phyloP scores from a whole-genome alignment of 129 eudicot species.

The Glebionis coronaria region DNA sequence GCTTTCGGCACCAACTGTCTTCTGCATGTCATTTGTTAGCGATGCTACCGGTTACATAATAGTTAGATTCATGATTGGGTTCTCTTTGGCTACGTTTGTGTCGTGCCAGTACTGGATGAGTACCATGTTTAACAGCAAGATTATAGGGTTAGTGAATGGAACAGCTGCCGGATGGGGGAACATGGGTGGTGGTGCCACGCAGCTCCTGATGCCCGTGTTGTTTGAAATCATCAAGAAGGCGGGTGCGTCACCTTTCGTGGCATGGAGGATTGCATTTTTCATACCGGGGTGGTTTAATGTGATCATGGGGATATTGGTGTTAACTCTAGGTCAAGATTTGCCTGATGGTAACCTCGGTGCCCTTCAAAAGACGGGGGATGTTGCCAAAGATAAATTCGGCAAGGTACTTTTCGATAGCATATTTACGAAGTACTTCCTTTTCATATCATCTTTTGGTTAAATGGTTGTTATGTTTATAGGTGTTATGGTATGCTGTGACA shows the following conservation, averaged over 20 bases:
- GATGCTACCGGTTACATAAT: constrained; percentile 56
- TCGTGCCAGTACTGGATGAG: constrained; percentile 87
- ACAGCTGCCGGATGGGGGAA: constrained; percentile 94
- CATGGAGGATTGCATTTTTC: constrained; percentile 79
- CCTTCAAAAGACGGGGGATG: constrained; percentile 73
- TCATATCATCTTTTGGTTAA: not conserved
- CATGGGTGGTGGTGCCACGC: constrained; percentile 88
- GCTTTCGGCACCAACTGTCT: constrained; percentile 76
- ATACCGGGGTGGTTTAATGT: constrained; percentile 72
- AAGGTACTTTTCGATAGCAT: constrained; percentile 33
- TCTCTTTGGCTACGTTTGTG: constrained; percentile 71
- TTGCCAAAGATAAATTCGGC: constrained; percentile 63
- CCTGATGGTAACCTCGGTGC: constrained; percentile 88
- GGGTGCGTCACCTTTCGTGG: constrained; percentile 64
- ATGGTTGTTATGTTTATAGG: constrained; percentile 16
- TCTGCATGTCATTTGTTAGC: constrained; percentile 62
- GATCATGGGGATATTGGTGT: constrained; percentile 70
- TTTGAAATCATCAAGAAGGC: constrained; percentile 49
- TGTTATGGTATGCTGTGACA: constrained; percentile 56
- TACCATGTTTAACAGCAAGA: constrained; percentile 63
- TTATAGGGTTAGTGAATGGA: constrained; percentile 71
- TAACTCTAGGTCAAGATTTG: constrained; percentile 78
- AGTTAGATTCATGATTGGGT: constrained; percentile 76
- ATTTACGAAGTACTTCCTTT: too few species aligned
- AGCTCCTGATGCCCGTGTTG: constrained; percentile 70